Conservation (phyloP, 305 asterid genomes). For the Fraxinus albicans region DNA sequence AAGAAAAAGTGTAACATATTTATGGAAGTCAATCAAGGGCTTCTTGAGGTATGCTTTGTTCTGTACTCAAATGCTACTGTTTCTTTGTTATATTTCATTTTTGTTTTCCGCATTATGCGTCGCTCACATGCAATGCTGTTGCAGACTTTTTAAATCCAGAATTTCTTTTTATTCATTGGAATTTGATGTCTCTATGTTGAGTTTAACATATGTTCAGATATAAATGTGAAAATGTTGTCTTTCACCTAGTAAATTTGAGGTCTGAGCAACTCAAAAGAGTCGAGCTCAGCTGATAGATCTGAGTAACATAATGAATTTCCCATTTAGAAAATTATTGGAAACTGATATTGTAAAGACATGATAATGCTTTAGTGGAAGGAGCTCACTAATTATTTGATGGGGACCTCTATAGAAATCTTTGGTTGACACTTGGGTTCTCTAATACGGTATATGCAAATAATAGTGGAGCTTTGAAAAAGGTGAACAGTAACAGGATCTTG, state of each 20-base stretch:
- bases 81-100: neutral
- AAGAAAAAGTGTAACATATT: conserved; percentile 31
- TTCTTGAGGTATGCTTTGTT: conserved; percentile 54
- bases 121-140: neutral
- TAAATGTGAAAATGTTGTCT: neutral
- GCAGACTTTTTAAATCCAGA: neutral
- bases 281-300: neutral
- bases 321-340: neutral
- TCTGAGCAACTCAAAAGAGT: neutral
- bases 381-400: neutral
- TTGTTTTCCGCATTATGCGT: neutral
- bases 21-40: conserved; percentile 72
- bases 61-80: conserved; percentile 1
- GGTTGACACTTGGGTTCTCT: neutral
- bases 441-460: neutral
- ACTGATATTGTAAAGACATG: neutral
- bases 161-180: neutral
- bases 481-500: neutral
- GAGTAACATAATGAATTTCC: neutral
- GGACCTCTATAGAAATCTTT: neutral
- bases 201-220: neutral
- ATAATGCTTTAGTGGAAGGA: neutral
- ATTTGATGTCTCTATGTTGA: neutral
- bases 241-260: neutral
- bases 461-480: neutral